phyloP scores from a whole-genome alignment of 2,329 filamentous ascomycete species.

The Grosmannia penicillata region DNA sequence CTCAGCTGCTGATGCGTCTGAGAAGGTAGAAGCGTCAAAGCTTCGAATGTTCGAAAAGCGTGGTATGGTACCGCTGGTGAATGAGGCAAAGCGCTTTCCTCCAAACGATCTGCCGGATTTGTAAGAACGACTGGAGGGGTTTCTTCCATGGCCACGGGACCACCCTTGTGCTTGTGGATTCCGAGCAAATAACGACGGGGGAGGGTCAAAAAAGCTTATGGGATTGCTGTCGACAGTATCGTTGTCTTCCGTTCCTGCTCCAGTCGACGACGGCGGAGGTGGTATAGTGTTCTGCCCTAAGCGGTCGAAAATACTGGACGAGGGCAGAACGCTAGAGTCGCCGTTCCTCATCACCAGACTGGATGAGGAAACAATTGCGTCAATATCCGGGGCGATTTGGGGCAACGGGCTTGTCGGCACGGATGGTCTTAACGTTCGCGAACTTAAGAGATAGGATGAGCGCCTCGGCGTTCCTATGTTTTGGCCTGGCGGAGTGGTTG shows the following conservation, averaged over 20 bases:
- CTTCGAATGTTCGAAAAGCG: conserved; percentile 40
- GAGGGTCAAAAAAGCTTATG: conserved; percentile 5
- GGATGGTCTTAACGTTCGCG: conserved; percentile 24
- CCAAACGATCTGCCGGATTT: conserved; percentile 35
- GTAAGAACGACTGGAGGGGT: conserved; percentile 32
- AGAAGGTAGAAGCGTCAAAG: conserved; percentile 45
- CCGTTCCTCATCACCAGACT: not conserved
- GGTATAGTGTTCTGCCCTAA: conserved; percentile 19
- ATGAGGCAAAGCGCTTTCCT: conserved; percentile 42
- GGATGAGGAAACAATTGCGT: conserved; percentile 18
- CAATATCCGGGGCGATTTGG: conserved; percentile 31
- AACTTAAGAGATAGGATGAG: conserved; percentile 40
- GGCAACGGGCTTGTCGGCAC: conserved; percentile 26
- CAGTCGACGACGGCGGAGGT: no score
- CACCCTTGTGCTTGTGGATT: conserved; percentile 19
- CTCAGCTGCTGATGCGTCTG: conserved; percentile 33
- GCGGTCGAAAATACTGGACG: conserved; percentile 9
- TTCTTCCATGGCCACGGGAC: conserved; percentile 24
- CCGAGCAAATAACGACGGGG: conserved; percentile 10
- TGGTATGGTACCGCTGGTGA: conserved; percentile 37
- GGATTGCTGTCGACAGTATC: not conserved
- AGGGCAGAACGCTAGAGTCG: not conserved
- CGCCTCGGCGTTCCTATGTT: conserved; percentile 30
- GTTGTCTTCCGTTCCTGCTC: no score
- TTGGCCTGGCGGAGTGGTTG: conserved; percentile 41